Percentiles rank a stretch among this genome's conserved stretches.
Conservation (phyloP, 495 filamentous ascomycete species). For the Usnea hakonensis region DNA sequence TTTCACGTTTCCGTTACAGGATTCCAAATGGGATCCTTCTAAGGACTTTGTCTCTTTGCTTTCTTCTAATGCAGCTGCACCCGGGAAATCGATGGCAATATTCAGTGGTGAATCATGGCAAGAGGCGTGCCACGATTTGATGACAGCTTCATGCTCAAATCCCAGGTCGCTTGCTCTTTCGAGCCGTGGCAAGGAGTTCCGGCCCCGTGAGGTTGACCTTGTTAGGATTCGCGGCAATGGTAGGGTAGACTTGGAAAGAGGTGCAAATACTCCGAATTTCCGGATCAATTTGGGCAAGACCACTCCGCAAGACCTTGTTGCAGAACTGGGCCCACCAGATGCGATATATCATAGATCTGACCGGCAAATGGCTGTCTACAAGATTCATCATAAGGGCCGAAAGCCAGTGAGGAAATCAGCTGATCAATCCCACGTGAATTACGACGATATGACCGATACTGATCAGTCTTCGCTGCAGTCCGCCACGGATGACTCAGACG, state of each 20-base stretch:
- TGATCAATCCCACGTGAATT: conserved; percentile 6
- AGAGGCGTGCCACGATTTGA: conserved; percentile 65
- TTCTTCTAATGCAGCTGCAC: conserved; percentile 64
- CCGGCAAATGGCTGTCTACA: conserved; percentile 83
- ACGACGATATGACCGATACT: conserved; percentile 46
- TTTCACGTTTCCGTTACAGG: conserved; percentile 76
- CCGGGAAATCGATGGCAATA: conserved; percentile 76
- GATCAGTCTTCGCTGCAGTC: conserved; percentile 76
- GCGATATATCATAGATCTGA: conserved; percentile 92
- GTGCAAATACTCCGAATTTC: conserved; percentile 46
- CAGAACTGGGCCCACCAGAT: conserved; percentile 88
- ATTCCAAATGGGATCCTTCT: conserved; percentile 67
- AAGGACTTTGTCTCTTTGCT: conserved; percentile 83
- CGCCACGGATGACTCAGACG: conserved; percentile 68
- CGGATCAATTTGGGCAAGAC: conserved; percentile 70
- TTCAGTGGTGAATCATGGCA: conserved; percentile 87
- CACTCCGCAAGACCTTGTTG: conserved; percentile 80
- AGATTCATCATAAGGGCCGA: conserved; percentile 31
- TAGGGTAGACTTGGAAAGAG: conserved; percentile 64
- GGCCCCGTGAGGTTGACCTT: conserved; percentile 72
- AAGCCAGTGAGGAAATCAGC: conserved; percentile 10
- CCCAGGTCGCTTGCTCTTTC: conserved; percentile 50
- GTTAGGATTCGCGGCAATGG: conserved; percentile 68
- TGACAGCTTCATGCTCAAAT: conserved; percentile 62
- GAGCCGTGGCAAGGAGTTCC: conserved; percentile 54